Evolutionary conservation across 2,329 filamentous ascomycete species (phyloP).

Genomic region (Calonectria montana): DNA sequence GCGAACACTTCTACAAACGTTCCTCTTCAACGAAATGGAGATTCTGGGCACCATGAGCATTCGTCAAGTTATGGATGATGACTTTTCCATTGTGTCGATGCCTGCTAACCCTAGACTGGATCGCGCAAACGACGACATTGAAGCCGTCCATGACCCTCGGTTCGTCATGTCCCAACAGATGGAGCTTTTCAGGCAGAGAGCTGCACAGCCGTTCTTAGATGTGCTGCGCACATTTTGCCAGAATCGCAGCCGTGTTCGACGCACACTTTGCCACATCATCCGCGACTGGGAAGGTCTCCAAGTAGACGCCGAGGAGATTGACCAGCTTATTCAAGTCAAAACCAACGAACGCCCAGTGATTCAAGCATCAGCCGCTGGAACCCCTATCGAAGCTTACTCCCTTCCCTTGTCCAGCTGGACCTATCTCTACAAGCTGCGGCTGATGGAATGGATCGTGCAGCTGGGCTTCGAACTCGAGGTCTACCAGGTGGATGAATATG

Average conservation of each 20-base stretch:
- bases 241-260: constrained; percentile 89
- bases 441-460: constrained; percentile 89
- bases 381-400: constrained; percentile 67
- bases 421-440: constrained; percentile 88
- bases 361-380: constrained; percentile 44
- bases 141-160: constrained; percentile 78
- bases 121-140: constrained; percentile 79
- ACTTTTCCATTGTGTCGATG: constrained; percentile 81
- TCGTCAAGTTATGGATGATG: constrained; percentile 81
- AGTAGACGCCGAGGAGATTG: constrained; percentile 81
- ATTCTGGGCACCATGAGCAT: constrained; percentile 76
- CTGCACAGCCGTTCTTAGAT: constrained; percentile 81
- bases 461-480: constrained; percentile 94
- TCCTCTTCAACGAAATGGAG: constrained; percentile 79
- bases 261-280: constrained; percentile 87
- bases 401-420: constrained; percentile 89
- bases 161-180: constrained; percentile 79
- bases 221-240: constrained; percentile 87
- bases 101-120: constrained; percentile 79
- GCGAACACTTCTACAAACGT: constrained; percentile 80
- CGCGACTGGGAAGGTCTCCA: constrained; percentile 88
- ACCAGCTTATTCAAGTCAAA: constrained; percentile 72
- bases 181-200: constrained; percentile 73
- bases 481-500: constrained; percentile 86
- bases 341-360: constrained; percentile 70